Percentiles rank a stretch among this genome's conserved stretches.
Evolutionary conservation across 176 grass and related monocot species (phyloP).

Genomic region (Puccinellia tenuiflora): DNA sequence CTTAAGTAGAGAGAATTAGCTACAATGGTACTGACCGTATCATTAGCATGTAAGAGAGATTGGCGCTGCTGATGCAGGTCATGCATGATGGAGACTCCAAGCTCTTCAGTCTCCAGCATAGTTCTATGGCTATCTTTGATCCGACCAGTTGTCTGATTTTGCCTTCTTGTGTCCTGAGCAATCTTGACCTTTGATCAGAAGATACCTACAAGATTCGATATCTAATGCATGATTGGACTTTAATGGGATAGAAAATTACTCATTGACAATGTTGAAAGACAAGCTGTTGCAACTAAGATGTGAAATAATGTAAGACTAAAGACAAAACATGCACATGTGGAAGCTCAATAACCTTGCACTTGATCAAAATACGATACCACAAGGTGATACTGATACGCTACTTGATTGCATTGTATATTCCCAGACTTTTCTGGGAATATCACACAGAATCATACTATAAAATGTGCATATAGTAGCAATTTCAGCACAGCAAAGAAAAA

Average conservation of each 20-base stretch:
- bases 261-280: not conserved
- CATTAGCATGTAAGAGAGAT: slow-evolving; percentile 74
- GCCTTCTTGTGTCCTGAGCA: slow-evolving; percentile 66
- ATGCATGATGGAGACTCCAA: slow-evolving; percentile 93
- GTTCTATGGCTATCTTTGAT: slow-evolving; percentile 72
- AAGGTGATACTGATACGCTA: not conserved
- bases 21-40: slow-evolving; percentile 47
- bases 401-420: not conserved
- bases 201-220: slow-evolving; percentile 38
- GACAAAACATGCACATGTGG: not conserved
- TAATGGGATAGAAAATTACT: not conserved
- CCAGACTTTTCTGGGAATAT: not conserved
- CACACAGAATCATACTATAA: not conserved
- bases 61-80: slow-evolving; percentile 81
- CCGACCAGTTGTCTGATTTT: slow-evolving; percentile 62
- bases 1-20: not conserved
- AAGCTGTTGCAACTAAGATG: slow-evolving; percentile 4
- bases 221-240: slow-evolving; percentile 1
- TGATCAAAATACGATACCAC: not conserved
- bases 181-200: slow-evolving; percentile 77
- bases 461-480: slow-evolving; percentile 1
- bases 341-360: not conserved
- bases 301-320: slow-evolving; percentile 6
- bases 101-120: slow-evolving; percentile 91
- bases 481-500: not conserved